Base-by-base conservation (phyloP, 164 flowering plant species). In the Kingdonia uniflora region DNA sequence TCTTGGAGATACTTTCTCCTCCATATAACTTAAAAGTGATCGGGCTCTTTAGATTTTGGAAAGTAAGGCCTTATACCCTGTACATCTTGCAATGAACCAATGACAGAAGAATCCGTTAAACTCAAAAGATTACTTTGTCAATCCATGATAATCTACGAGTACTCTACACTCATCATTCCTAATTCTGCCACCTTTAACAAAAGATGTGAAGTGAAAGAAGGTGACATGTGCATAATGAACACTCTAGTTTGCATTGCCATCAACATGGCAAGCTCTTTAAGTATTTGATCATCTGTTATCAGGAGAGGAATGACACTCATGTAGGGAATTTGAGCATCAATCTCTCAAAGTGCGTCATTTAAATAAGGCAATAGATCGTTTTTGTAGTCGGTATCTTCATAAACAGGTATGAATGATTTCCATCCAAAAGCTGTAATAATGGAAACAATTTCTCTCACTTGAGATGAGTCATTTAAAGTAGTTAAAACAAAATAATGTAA, bases 401-500 rank as follows among this genome's bases (percentile, higher is more conserved):
- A 19, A 8, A 44, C 19, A 23, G 19, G 48, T 13, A 44, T 12
- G 11, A 44, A 20, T 44, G 17, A 20, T 23, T 44, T 44, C 48
- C 48, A 44, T 2, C 22, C 21, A 19, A 16, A 44, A 17, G 22
- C 22, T 44, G 17, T 20, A 16, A 44, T 3, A 13, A 44, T 16
- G 20, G 48, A 16, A 44, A 23, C 48, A 44, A 44, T 19, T 5
- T 20, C 48, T 44, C 13, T 17, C 21, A 44, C 14, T 17, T 44
- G 48, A 17, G 14, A 44, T 6, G 48, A 13, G 22, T 44, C 48
- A 44, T 16, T 44, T 17, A 17, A 23, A 19, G 48, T 20, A 11
- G 57, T 24, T 51, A 41, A 55, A 44, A 44, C 20, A 44, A 44
- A 44, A 17, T 44, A 44, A 16, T 20, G 48, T 4, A 17, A 5